Percentiles rank a stretch among this genome's conserved stretches.
Conservation (phyloP, 2,329 filamentous ascomycete genomes). For the Cladophialophora psammophila region DNA sequence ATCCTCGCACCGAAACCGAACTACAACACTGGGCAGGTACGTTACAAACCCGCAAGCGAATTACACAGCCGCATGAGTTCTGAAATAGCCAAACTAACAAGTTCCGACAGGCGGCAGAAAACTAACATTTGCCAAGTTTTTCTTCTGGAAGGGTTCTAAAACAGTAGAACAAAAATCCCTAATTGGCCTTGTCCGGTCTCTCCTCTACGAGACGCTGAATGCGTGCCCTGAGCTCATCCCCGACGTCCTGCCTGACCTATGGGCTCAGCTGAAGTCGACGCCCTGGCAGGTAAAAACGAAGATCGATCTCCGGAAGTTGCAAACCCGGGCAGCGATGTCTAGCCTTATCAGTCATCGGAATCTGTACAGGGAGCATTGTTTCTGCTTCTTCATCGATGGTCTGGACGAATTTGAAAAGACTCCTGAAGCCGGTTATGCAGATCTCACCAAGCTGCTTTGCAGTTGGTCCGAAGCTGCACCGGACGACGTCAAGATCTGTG, state of each 20-base stretch:
- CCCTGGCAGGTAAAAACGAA: neutral
- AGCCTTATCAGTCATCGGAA: neutral
- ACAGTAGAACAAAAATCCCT: neutral
- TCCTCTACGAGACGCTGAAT: neutral
- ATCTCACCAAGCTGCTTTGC: neutral
- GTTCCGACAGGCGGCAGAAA: neutral
- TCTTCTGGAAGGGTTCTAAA: conserved; percentile 2
- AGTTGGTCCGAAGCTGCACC: neutral
- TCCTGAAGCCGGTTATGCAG: neutral
- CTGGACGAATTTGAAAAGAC: conserved; percentile 4
- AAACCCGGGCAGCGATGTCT: neutral
- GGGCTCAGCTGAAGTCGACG: neutral
- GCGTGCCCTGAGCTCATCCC: conserved; percentile 3
- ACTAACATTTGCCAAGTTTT: neutral
- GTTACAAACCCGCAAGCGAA: neutral
- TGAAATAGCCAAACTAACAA: neutral
- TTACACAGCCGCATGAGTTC: neutral
- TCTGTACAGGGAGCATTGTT: neutral
- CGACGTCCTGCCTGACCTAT: neutral
- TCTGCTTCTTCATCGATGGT: conserved; percentile 5
- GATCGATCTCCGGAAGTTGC: neutral
- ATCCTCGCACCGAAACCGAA: neutral
- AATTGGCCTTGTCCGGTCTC: neutral
- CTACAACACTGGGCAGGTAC: neutral
- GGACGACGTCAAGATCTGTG: neutral